Evolutionary conservation across 148 eudicot genomes (phyloP), one percentile per base, ranked within the genome.

Genomic region (Beta vulgaris): DNA sequence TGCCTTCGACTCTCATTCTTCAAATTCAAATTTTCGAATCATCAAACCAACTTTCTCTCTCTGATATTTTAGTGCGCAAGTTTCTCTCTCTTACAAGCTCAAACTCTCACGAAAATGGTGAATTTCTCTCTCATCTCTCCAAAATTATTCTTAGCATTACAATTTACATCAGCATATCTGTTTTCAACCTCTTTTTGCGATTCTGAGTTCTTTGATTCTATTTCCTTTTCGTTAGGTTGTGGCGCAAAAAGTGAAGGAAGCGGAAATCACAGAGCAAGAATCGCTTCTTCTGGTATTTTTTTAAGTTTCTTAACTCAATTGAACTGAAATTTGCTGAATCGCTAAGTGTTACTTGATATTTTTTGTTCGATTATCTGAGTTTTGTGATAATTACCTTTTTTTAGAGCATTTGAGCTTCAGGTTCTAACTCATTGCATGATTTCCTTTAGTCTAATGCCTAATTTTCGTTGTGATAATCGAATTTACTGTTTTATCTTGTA

Each of bases 261-360:
- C 90, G 35, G 96, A 90, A 85, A 89, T 94, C 73, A 94, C 98
- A 0, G 97, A 94, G 84, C 96, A 90, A 78, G 91, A 92, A 54
- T 91, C 97, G 55, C 96, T 94, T 62, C 91, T 94, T 10, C 86
- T 94, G 83, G 98, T 91, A 85, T 77, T 16, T 16, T 51, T 19
- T 60, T 8, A 36, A 8, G 46, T 59, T 61, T 70, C 36, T n/a
- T 40, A 40, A 25, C 39, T 69, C 15, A 43, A 26, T 42, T 21
- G 55, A 32, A 14, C 3, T 54, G 71, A 67, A 42, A 0, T 42
- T 67, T 14, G 9, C 19, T 67, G 23, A 40, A 26, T 18, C 3
- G 28, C 12, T 65, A 8, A 10, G 1, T 25, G 18, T 6, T 4
- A 15, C 42, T 29, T 40, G 23, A 13, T 54, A n/a, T 57, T 5